Conservation (phyloP, 352 stramenopile species). For the Phytophthora podocarpi region DNA sequence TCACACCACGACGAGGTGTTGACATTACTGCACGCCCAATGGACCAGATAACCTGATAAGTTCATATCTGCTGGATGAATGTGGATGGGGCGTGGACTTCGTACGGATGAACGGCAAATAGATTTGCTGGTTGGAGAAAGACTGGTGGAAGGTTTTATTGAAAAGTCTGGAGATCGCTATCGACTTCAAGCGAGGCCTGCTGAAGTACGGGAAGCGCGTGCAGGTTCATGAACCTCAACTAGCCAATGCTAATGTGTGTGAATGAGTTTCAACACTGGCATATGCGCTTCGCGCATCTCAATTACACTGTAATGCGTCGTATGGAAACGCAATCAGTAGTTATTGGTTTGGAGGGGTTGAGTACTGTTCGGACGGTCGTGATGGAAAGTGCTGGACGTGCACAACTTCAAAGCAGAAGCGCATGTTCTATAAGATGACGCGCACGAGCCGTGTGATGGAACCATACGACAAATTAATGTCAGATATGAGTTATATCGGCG, state of each 20-base stretch:
- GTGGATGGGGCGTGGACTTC: constrained; percentile 1
- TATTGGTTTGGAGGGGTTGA: background rate
- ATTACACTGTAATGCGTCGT: constrained; percentile 1
- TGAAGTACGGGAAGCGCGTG: constrained; percentile 1
- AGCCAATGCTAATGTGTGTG: too few relatives aligned
- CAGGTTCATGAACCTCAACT: background rate
- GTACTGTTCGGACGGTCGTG: background rate
- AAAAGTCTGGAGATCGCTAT: constrained; percentile 3
- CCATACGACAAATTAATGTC: constrained; percentile 14
- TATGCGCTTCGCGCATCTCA: constrained; percentile 15
- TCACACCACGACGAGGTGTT: too few relatives aligned
- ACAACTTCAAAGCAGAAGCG: constrained; percentile 8
- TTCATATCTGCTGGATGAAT: too few relatives aligned
- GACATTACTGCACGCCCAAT: too few relatives aligned
- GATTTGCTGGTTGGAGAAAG: constrained; percentile 2
- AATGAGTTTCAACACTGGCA: background rate
- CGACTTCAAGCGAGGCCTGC: background rate
- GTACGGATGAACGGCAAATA: background rate
- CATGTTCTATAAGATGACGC: constrained; percentile 8
- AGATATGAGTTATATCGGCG: background rate
- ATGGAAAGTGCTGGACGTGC: constrained; percentile 13
- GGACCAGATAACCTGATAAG: too few relatives aligned
- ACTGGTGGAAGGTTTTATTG: background rate
- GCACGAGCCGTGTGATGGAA: background rate
- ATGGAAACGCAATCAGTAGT: background rate